These are phyloP conservation scores for Xylaria palmicola DNA, from an alignment of 495 filamentous ascomycete species.

Conservation along the genomic window DNA sequence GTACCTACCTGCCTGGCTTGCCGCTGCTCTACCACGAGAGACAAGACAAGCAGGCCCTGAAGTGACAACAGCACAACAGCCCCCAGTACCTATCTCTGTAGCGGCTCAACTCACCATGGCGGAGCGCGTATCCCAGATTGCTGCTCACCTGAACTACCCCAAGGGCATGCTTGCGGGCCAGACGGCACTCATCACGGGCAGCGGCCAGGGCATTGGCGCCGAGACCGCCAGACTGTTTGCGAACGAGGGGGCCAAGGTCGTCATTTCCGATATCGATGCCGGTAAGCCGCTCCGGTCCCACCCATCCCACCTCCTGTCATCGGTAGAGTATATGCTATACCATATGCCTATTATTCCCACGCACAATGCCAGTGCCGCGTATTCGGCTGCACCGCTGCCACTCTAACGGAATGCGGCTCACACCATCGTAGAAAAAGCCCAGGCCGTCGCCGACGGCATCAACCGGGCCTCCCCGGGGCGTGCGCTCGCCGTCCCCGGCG, in stretches of 20 bases:
- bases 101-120: conserved; percentile 38
- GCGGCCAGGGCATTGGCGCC: conserved; percentile 86
- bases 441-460: conserved; percentile 62
- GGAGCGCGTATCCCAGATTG: conserved; percentile 64
- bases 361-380: too few species aligned
- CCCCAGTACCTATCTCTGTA: not conserved
- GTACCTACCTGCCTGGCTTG: too few species aligned
- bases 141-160: conserved; percentile 76
- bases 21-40: not conserved
- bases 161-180: conserved; percentile 73
- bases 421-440: conserved; percentile 51
- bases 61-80: not conserved
- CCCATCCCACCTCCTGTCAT: too few species aligned
- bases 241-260: conserved; percentile 80
- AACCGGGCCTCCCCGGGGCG: conserved; percentile 58
- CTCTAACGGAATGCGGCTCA: conserved; percentile 28
- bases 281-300: conserved; percentile 39
- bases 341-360: too few species aligned
- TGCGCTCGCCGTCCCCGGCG: conserved; percentile 69
- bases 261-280: conserved; percentile 78
- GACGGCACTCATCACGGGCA: conserved; percentile 84
- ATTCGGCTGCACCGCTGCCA: too few species aligned
- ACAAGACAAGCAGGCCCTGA: not conserved
- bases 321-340: too few species aligned
- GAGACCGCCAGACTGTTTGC: conserved; percentile 79